Conservation (phyloP, 2,329 filamentous ascomycete species). For the Phyllosticta paracitricarpa region DNA sequence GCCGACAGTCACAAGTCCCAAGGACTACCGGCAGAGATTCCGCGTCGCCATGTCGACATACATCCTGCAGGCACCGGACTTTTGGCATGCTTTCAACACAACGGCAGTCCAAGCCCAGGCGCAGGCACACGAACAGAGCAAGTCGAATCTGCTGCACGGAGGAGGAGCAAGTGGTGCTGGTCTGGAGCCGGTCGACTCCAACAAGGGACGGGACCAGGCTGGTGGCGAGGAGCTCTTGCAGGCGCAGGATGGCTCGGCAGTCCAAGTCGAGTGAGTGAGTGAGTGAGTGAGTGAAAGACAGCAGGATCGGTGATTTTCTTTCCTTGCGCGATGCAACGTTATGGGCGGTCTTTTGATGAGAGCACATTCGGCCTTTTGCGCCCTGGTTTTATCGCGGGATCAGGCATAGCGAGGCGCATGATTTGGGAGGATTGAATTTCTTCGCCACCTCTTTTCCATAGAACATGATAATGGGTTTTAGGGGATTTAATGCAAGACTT, state of each 20-base stretch:
- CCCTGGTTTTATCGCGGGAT: background rate
- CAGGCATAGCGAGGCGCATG: background rate
- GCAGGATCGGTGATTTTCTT: background rate
- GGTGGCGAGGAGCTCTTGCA: background rate
- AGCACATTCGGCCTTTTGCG: background rate
- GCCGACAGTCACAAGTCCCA: constrained; percentile 92
- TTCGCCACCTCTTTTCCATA: background rate
- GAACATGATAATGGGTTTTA: background rate
- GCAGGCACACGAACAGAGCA: background rate
- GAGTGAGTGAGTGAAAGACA: background rate
- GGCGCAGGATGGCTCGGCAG: background rate
- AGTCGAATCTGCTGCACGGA: background rate
- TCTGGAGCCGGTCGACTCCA: background rate
- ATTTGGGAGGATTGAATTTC: background rate
- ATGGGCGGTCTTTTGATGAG: background rate
- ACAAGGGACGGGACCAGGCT: background rate
- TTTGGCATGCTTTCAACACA: constrained; percentile 57
- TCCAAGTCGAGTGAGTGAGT: background rate
- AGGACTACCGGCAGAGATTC: constrained; percentile 95
- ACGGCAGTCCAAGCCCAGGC: background rate
- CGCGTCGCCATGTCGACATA: constrained; percentile 92
- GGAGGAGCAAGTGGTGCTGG: background rate
- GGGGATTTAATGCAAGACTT: background rate
- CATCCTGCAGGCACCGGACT: constrained; percentile 64
- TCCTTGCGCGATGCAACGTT: background rate